A percentile compares a stretch with the other conserved stretches of the same genome.
Conservation (phyloP, 2,329 filamentous ascomycete species). For the Monosporascus sp. region DNA sequence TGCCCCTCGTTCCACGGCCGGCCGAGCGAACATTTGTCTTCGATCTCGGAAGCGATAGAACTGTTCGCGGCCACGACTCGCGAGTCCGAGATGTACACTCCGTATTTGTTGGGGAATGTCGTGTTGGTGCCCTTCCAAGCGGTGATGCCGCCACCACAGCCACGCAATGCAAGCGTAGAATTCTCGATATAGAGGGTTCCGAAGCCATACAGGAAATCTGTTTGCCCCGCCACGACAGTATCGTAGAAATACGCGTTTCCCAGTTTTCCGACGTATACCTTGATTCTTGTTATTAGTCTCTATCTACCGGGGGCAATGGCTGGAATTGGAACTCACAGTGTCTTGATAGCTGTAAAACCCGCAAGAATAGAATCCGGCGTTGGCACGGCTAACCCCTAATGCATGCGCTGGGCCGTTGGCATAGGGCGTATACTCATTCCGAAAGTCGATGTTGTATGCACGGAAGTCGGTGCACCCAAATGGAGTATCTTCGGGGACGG, state of each 20-base stretch:
- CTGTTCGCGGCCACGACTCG: conserved; percentile 49
- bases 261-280: conserved; percentile 60
- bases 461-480: conserved; percentile 60
- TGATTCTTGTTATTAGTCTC: conserved; percentile 12
- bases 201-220: conserved; percentile 65
- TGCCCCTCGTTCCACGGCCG: conserved; percentile 58
- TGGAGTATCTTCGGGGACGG: conserved; percentile 54
- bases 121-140: conserved; percentile 65
- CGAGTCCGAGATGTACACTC: conserved; percentile 56
- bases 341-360: conserved; percentile 65
- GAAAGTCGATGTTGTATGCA: conserved; percentile 62
- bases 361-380: conserved; percentile 61
- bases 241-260: conserved; percentile 61
- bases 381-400: conserved; percentile 55
- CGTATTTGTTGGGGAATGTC: conserved; percentile 61
- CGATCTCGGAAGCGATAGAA: conserved; percentile 28
- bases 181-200: conserved; percentile 57
- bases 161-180: conserved; percentile 48
- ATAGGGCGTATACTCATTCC: conserved; percentile 49
- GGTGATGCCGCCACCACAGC: conserved; percentile 61
- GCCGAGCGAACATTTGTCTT: conserved; percentile 49
- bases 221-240: conserved; percentile 56
- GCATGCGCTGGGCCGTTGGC: conserved; percentile 53
- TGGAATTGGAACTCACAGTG: conserved; percentile 39
- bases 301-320: neutral